Conservation (phyloP, 2,329 filamentous ascomycete species). For the Xylariaceae sp. region DNA sequence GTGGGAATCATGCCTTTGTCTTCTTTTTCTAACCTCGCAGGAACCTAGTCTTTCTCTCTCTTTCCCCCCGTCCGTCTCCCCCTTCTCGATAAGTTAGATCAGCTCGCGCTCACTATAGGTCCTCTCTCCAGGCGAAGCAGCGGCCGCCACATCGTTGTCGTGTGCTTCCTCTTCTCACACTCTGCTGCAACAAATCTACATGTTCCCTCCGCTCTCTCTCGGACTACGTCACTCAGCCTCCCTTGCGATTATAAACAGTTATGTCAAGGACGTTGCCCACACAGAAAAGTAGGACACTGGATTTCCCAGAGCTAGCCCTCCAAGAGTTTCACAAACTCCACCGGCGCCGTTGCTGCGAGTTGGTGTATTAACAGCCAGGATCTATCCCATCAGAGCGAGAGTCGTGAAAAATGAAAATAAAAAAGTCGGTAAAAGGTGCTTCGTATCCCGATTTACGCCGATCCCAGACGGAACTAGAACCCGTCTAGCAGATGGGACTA, state of each 20-base stretch:
- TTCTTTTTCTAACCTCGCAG: constrained; percentile 22
- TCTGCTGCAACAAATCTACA: constrained; percentile 17
- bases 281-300: constrained; percentile 25
- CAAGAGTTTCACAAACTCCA: constrained; percentile 25
- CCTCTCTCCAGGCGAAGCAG: constrained; percentile 13
- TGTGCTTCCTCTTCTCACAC: constrained; percentile 17
- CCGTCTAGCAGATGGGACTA: constrained; percentile 10
- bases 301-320: constrained; percentile 32
- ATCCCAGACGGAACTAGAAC: constrained; percentile 18
- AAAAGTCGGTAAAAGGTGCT: constrained; percentile 21
- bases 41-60: constrained; percentile 16
- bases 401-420: constrained; percentile 31
- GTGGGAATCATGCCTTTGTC: constrained; percentile 19
- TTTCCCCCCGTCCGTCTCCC: too few species aligned
- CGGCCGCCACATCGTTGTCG: constrained; percentile 15
- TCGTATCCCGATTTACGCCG: constrained; percentile 26
- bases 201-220: constrained; percentile 5
- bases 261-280: constrained; percentile 24
- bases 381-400: constrained; percentile 33
- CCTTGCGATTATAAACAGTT: constrained; percentile 29
- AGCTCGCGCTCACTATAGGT: constrained; percentile 19
- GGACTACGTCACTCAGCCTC: background rate
- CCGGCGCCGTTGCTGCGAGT: constrained; percentile 33
- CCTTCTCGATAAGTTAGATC: constrained; percentile 21
- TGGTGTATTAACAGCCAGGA: constrained; percentile 32